Evolutionary conservation across 1,284 basidiomycete genomes (phyloP).

Genomic region (Ceratobasidium sp.): DNA sequence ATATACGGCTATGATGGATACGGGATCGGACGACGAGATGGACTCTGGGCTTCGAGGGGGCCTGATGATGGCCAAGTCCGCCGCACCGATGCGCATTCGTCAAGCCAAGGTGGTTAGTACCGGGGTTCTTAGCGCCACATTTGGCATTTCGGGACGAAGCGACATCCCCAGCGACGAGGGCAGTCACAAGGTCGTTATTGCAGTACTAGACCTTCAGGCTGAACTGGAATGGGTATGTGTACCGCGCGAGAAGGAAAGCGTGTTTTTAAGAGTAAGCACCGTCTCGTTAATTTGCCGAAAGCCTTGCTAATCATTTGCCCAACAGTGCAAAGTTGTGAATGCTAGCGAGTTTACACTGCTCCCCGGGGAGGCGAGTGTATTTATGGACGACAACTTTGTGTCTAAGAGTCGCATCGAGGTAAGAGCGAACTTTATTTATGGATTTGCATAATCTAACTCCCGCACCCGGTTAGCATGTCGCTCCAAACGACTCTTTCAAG

Average conservation of each 20-base stretch:
- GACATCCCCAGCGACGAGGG: slow-evolving; percentile 41
- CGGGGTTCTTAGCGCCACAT: slow-evolving; percentile 36
- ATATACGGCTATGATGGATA: no score
- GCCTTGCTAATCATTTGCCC: background rate
- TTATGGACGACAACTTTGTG: slow-evolving; percentile 49
- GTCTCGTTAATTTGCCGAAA: background rate
- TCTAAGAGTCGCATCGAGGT: slow-evolving; percentile 46
- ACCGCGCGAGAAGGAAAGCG: slow-evolving; percentile 37
- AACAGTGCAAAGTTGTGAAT: slow-evolving; percentile 47
- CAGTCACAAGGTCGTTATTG: slow-evolving; percentile 60
- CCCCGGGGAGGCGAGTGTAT: slow-evolving; percentile 48
- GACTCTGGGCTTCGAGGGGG: no score
- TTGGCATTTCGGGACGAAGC: slow-evolving; percentile 43
- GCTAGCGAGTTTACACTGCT: slow-evolving; percentile 47
- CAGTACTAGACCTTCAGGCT: slow-evolving; percentile 22
- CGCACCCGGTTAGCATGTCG: slow-evolving; percentile 29
- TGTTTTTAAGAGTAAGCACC: slow-evolving; percentile 35
- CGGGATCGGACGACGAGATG: no score
- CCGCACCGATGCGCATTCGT: no score
- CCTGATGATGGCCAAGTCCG: no score
- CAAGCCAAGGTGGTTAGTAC: background rate
- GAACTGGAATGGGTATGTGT: slow-evolving; percentile 38
- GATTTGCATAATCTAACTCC: background rate
- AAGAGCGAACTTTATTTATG: background rate
- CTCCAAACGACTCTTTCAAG: slow-evolving; percentile 44